phyloP scores from a whole-genome alignment of 2,329 filamentous ascomycete genomes.

The Stagonosporopsis rhizophila region DNA sequence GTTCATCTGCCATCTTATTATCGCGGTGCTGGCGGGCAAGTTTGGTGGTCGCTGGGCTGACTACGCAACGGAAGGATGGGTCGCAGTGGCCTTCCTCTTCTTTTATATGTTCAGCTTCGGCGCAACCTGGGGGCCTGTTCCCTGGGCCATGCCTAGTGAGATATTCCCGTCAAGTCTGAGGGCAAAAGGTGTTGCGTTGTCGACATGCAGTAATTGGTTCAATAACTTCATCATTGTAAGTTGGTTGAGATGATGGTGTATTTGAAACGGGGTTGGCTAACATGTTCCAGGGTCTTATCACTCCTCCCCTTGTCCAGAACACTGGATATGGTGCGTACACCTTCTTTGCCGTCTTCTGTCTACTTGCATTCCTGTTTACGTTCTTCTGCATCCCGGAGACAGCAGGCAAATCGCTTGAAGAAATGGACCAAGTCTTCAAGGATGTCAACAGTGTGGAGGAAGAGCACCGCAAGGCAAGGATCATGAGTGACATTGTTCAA shows the following conservation, averaged over 20 bases:
- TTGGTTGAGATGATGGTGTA: not conserved
- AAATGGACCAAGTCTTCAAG: slow-evolving; percentile 50
- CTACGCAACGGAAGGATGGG: slow-evolving; percentile 62
- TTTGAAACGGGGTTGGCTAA: slow-evolving; percentile 40
- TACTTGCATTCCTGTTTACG: slow-evolving; percentile 44
- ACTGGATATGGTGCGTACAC: slow-evolving; percentile 56
- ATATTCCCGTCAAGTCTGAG: slow-evolving; percentile 68
- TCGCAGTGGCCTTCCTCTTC: slow-evolving; percentile 65
- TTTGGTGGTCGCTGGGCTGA: slow-evolving; percentile 60
- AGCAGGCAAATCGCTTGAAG: slow-evolving; percentile 42
- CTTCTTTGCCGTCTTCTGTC: slow-evolving; percentile 50
- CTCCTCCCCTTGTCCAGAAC: slow-evolving; percentile 67
- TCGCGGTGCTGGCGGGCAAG: slow-evolving; percentile 62
- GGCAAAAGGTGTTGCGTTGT: slow-evolving; percentile 71
- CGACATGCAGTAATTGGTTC: slow-evolving; percentile 69
- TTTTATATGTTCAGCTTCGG: slow-evolving; percentile 70
- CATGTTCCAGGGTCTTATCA: slow-evolving; percentile 63
- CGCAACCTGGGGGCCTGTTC: slow-evolving; percentile 63
- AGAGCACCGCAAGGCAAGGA: slow-evolving; percentile 40
- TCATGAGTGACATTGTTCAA: slow-evolving; percentile 41
- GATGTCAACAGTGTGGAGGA: slow-evolving; percentile 47
- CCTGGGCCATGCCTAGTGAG: slow-evolving; percentile 61
- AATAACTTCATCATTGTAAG: slow-evolving; percentile 67
- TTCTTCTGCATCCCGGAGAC: slow-evolving; percentile 48
- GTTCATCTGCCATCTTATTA: slow-evolving; percentile 60